Evolutionary conservation across 2,329 filamentous ascomycete genomes (phyloP), one percentile per base, ranked within the genome.

Genomic region (Pseudogymnoascus sp.): DNA sequence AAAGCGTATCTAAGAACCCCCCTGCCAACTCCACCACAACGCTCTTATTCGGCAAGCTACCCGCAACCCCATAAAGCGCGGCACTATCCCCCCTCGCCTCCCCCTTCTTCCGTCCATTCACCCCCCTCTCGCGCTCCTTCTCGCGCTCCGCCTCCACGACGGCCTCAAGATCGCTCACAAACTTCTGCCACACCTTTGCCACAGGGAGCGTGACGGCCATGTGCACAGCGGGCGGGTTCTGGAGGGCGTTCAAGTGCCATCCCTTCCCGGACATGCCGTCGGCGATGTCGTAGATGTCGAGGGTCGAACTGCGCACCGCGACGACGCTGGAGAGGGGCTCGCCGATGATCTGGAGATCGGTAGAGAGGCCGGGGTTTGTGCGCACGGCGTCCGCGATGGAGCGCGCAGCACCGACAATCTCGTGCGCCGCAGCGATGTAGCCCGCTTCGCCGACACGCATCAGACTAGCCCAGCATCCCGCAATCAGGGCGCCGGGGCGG

Each of bases 201-300:
- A 96, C 90, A 15, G 93, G 93, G 69, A 96, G 76, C 0, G 95
- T 99, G 40, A 97, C 92, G 11, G 95, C 95, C 40, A 97, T 86
- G 75, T 99, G 95, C 63, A 99, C 91, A 19, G 92, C 95, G 0
- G 95, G 88, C 2, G 95, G 95, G 70, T 86, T 88, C 77, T 99
- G 95, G 67, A 99, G 82, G 2, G 93, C 91, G 72, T 97, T 99
- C 65, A 99, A 81, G 77, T 99, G 95, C 95, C 95, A 99, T 2
- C 95, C 93, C 72, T 88, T 88, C 0, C 78, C 79, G 11, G 83
- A 85, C 88, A 99, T 93, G 68, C 80, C 90, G 75, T 99, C 95
- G 7, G 93, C 91, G 68, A 99, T 86, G 73, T 96, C 93, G 78
- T 99, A 99, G 67, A 96, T 89, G 76, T 97, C 87, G 44, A 99